Evolutionary conservation across 257 asterid genomes (phyloP), one percentile per base, ranked within the genome.

Genomic region (Striga asiatica): DNA sequence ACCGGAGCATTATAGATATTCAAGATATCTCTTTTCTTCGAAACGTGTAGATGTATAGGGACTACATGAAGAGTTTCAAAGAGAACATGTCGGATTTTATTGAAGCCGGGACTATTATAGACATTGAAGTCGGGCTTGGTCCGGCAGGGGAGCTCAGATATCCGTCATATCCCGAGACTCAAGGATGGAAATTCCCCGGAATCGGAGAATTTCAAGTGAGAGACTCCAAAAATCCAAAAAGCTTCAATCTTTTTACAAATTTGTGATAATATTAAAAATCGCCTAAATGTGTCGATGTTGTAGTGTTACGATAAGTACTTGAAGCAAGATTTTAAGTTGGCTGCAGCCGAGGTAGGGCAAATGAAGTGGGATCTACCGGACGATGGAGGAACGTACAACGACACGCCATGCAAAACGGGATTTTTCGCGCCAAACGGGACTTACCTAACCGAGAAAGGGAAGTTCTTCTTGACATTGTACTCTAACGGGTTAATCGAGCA

Each of bases 121-220:
- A 89, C 69, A 65, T 85, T 60, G 97, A 89, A 71, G 81, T 85
- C 5, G 97, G 97, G 48, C 70, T 85, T 22, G 97, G 97, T 46
- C 95, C 95, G 8, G 89, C 93, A 0, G 97, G 97, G 14, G 95
- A 89, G 57, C 89, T 89, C 39, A 69, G 94, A 41, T 85, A 85
- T 56, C 94, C 97, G 1, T 83, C 97, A 1, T 85, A 85, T 56
- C 81, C 83, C 9, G 71, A 77, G 71, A 66, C 76, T 53, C 93
- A 77, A 28, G 97, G 95, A 52, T 85, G 94, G 97, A 14, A 24
- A 28, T 89, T 72, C 66, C 97, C 95, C 0, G 94, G 94, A 16
- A 78, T 85, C 10, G 95, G 94, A 57, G 94, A 85, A 69, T 85
- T 85, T 51, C 95, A 82, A 73, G 95, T 85, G 5, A 47, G 56